Percentiles rank a stretch among this genome's conserved stretches.
Evolutionary conservation across 2,329 filamentous ascomycete genomes (phyloP).

Genomic region (Myriosclerotinia scirpicola): DNA sequence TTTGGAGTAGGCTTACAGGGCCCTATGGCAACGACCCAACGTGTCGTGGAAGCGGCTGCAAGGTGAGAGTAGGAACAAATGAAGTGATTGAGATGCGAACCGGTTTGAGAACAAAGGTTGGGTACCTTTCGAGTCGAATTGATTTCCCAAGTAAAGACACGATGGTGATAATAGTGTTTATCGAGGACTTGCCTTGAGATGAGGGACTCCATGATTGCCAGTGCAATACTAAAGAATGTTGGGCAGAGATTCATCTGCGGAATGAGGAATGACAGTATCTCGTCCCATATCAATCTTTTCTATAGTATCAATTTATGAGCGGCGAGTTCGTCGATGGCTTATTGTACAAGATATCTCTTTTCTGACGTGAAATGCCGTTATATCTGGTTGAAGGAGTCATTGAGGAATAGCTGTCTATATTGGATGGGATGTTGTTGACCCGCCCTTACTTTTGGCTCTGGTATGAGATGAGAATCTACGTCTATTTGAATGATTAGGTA

Average conservation of each 20-base stretch:
- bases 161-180: too few relatives aligned
- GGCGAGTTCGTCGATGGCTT: neutral
- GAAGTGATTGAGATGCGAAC: neutral
- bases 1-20: neutral
- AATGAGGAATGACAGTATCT: neutral
- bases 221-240: neutral
- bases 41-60: neutral
- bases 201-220: neutral
- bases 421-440: too few relatives aligned
- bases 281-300: neutral
- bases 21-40: neutral
- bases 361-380: neutral
- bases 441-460: too few relatives aligned
- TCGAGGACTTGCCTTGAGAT: neutral
- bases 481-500: too few relatives aligned
- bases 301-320: neutral
- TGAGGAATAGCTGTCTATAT: neutral
- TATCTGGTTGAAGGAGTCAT: neutral
- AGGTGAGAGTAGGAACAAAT: neutral
- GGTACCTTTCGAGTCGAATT: neutral
- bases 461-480: too few relatives aligned
- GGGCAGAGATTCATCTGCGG: neutral
- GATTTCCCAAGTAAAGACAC: neutral
- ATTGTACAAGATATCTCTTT: neutral
- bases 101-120: neutral